Evolutionary conservation across 148 eudicot species (phyloP).

Genomic region (Camellia granthamiana): DNA sequence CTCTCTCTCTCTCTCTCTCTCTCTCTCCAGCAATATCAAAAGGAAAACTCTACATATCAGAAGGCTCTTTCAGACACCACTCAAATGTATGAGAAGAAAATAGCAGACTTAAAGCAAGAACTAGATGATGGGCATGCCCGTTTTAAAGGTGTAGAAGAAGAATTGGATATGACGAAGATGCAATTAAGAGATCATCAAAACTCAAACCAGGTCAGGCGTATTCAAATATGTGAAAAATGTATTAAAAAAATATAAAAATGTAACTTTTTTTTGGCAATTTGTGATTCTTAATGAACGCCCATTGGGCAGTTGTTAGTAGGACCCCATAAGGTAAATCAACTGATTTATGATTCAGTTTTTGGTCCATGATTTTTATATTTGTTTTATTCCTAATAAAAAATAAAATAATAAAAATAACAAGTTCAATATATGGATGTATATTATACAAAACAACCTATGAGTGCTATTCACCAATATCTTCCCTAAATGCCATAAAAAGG

Average conservation of each 20-base stretch:
- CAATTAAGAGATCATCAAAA: conserved; percentile 19
- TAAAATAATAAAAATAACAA: neutral
- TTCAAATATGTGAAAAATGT: no score
- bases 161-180: conserved; percentile 27
- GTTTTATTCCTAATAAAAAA: neutral
- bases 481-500: neutral
- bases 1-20: conserved; percentile 5
- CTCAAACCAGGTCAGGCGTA: conserved; percentile 16
- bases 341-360: neutral
- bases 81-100: conserved; percentile 58
- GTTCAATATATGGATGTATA: neutral
- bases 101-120: conserved; percentile 45
- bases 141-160: conserved; percentile 46
- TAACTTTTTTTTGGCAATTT: no score
- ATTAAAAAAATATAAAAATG: no score
- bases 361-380: neutral
- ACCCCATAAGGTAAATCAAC: no score
- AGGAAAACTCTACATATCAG: conserved; percentile 52
- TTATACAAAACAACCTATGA: neutral
- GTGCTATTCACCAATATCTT: neutral
- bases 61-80: conserved; percentile 68
- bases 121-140: conserved; percentile 51
- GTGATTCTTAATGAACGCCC: no score
- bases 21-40: conserved; percentile 52
- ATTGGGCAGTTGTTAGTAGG: no score